phyloP scores from a whole-genome alignment of 768 basidiomycete genomes.

The Thelephora ganbajun region DNA sequence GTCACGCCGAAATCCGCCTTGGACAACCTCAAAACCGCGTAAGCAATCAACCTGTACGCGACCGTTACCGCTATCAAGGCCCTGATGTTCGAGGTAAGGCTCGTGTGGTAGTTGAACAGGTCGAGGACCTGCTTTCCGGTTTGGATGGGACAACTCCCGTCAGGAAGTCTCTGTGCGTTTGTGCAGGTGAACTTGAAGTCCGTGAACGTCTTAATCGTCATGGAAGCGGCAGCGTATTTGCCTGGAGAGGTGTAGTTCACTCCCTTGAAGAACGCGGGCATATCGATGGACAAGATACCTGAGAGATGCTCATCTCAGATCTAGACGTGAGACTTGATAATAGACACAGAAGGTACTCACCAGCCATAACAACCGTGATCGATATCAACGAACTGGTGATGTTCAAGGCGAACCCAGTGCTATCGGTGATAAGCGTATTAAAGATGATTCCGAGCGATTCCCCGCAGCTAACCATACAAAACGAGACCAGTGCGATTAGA shows the following conservation, averaged over 20 bases:
- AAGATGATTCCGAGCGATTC: slow-evolving; percentile 9
- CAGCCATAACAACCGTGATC: not conserved
- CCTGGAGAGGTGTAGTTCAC: slow-evolving; percentile 7
- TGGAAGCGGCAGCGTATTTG: slow-evolving; percentile 6
- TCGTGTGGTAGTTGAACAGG: slow-evolving; percentile 5
- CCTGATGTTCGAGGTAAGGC: not conserved
- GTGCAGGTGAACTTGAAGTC: slow-evolving; percentile 6
- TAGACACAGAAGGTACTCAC: not conserved
- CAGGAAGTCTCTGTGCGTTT: slow-evolving; percentile 2
- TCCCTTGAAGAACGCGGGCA: slow-evolving; percentile 4
- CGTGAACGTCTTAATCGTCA: slow-evolving; percentile 5
- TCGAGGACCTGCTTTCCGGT: slow-evolving; percentile 7
- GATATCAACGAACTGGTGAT: not conserved
- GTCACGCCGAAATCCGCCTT: not conserved
- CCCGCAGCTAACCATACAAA: slow-evolving; percentile 7
- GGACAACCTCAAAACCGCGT: not conserved
- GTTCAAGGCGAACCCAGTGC: slow-evolving; percentile 5
- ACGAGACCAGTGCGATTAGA: slow-evolving; percentile 4
- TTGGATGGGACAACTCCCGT: slow-evolving; percentile 5
- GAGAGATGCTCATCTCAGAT: not conserved
- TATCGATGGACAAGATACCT: not conserved
- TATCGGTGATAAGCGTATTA: slow-evolving; percentile 6
- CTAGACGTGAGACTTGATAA: slow-evolving; percentile 4
- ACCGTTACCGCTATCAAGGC: not conserved
- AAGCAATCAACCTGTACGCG: not conserved